Conservation (phyloP, 1,284 basidiomycete species). For the Boletus hoseneyae region DNA sequence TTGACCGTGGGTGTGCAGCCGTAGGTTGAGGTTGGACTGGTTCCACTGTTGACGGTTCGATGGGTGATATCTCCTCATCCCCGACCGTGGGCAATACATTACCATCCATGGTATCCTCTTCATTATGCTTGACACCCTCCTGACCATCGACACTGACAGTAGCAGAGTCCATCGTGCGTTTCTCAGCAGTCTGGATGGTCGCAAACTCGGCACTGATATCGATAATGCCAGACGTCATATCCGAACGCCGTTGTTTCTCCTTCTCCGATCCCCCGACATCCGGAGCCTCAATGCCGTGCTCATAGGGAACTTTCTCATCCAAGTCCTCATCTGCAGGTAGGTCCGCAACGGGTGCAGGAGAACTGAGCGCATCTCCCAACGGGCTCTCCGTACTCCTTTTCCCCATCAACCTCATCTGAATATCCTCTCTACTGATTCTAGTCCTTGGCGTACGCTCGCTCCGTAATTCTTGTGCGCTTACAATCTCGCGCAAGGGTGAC, state of each 20-base stretch:
- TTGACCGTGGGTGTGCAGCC: constrained; percentile 13
- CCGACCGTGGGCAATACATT: neutral
- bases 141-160: neutral
- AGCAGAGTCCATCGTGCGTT: constrained; percentile 30
- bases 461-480: constrained; percentile 24
- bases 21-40: constrained; percentile 9
- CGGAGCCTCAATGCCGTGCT: neutral
- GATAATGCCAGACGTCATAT: constrained; percentile 21
- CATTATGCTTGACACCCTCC: neutral
- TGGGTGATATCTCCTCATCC: neutral
- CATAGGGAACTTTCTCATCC: neutral
- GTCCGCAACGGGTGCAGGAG: constrained; percentile 5
- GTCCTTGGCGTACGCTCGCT: constrained; percentile 29
- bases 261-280: neutral
- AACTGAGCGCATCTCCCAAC: constrained; percentile 18
- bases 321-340: neutral
- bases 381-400: constrained; percentile 44
- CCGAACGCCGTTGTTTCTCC: constrained; percentile 11
- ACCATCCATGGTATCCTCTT: neutral
- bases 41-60: neutral
- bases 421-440: constrained; percentile 51
- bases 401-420: constrained; percentile 47
- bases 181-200: constrained; percentile 44
- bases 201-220: constrained; percentile 45
- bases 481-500: constrained; percentile 29